phyloP scores from a whole-genome alignment of 1,284 basidiomycete genomes.

The Microstroma glucosiphilum region DNA sequence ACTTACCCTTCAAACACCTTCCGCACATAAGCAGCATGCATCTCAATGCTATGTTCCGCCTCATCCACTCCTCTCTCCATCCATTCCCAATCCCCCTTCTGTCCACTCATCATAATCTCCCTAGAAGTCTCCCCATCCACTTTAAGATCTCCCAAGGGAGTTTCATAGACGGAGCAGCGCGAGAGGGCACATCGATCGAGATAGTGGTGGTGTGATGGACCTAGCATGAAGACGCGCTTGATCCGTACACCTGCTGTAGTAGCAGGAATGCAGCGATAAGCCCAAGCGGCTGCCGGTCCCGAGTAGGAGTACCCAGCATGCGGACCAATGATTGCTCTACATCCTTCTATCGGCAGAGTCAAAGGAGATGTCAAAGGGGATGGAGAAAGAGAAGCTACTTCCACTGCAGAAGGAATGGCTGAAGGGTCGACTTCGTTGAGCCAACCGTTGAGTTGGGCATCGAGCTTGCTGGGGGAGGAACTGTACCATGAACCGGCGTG shows the following conservation, averaged over 20 bases:
- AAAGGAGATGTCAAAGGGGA: constrained; percentile 62
- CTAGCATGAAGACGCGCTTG: constrained; percentile 84
- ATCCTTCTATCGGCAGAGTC: constrained; percentile 62
- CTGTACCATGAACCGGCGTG: constrained; percentile 93
- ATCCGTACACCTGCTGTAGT: constrained; percentile 53
- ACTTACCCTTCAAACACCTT: constrained; percentile 74
- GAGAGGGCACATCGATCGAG: constrained; percentile 81
- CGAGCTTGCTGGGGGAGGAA: constrained; percentile 56
- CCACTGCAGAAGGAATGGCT: constrained; percentile 5
- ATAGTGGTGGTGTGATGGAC: constrained; percentile 89
- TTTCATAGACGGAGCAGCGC: constrained; percentile 67
- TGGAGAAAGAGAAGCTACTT: constrained; percentile 1
- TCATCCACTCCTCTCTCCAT: constrained; percentile 72
- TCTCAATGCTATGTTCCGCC: constrained; percentile 94
- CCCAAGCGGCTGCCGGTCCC: constrained; percentile 88
- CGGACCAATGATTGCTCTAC: constrained; percentile 78
- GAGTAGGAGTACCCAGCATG: constrained; percentile 96
- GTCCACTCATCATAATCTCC: constrained; percentile 63
- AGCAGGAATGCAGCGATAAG: constrained; percentile 69
- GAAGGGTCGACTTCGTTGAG: neutral
- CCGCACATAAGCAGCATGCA: constrained; percentile 89
- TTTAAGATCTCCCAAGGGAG: constrained; percentile 75
- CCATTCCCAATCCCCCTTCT: constrained; percentile 62
- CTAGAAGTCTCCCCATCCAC: constrained; percentile 61
- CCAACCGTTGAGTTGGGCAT: constrained; percentile 11